Conservation (phyloP, 441 rosid genomes). For the Jatropha podagrica region DNA sequence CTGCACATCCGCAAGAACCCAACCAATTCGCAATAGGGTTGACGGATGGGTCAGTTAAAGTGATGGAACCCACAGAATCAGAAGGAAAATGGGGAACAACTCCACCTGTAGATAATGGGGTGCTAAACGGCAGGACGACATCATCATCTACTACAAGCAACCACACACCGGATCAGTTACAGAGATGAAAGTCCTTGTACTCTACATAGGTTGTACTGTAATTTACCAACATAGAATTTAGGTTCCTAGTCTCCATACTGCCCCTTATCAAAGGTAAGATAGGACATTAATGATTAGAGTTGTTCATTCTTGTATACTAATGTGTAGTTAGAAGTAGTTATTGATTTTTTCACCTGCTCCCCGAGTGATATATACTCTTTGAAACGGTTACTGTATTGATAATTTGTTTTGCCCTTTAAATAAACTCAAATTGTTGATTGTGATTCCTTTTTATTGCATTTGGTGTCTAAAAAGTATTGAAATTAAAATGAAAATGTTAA, state of each 20-base stretch:
- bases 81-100: conserved; percentile 79
- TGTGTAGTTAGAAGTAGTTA: conserved; percentile 14
- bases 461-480: not conserved
- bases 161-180: conserved; percentile 69
- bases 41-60: conserved; percentile 73
- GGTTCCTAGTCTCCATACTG: conserved; percentile 16
- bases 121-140: conserved; percentile 52
- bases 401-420: conserved; percentile 17
- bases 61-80: conserved; percentile 72
- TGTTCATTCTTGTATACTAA: conserved; percentile 31
- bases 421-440: conserved; percentile 18
- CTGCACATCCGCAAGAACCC: conserved; percentile 75
- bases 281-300: conserved; percentile 25
- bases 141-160: conserved; percentile 77
- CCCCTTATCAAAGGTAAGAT: conserved; percentile 25
- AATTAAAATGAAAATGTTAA: not conserved
- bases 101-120: conserved; percentile 59
- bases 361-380: conserved; percentile 16
- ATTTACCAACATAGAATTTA: conserved; percentile 31
- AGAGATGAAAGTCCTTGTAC: conserved; percentile 43
- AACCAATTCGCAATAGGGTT: conserved; percentile 81
- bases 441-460: not conserved
- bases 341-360: not conserved
- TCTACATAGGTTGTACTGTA: conserved; percentile 22
- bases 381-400: conserved; percentile 22